Base-by-base conservation (phyloP, 1,284 basidiomycete genomes). In the Pisolithus thermaeus region DNA sequence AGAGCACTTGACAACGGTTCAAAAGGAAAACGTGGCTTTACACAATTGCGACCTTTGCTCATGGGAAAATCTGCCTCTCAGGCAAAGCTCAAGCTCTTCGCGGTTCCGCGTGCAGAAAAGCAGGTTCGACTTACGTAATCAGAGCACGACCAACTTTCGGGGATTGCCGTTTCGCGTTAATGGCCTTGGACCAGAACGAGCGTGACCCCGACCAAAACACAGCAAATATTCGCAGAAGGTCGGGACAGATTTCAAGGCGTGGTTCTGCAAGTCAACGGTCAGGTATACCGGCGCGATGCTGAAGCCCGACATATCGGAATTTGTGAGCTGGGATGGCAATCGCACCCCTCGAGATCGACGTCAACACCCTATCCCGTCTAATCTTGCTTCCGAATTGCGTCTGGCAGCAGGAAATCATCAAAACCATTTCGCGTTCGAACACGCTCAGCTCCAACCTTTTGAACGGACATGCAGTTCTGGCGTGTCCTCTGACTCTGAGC, bases 321-420 rank as follows among this genome's bases (percentile, higher is more conserved):
- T 52, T 40, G 48, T 54, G 7, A 51, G 39, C 20, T 61, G 61
- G 65, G 60, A 66, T 12, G 46, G 47, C 9, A 42, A 51, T 49
- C 51, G 49, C 20, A 36, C 51, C 12, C 56, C 38, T 18, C 49
- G 32, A 6, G 23, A 44, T 55, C 39, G 9, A 30, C 44, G 16
- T 20, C 4, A 7, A 9, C 18, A 48, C 22, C 14, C 35, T 36
- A 54, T 37, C 43, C 44, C 35, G 27, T 40, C 54, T 7, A 50
- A 8, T 43, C 51, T 45, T 36, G 45, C 36, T 43, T 51, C 52
- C 41, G 50, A 61, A 51, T 44, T 51, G 12, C 20, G 56, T 32
- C 51, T 49, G 6, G 11, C 52, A 32, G 40, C 49, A 40, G 48
- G 45, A 12, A 35, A 50, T 35, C 47, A 41, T 5, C 50, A 47